These are phyloP conservation scores for Diaporthe citrichinensis DNA, from an alignment of 2,329 filamentous ascomycete genomes.

Conservation along the genomic window DNA sequence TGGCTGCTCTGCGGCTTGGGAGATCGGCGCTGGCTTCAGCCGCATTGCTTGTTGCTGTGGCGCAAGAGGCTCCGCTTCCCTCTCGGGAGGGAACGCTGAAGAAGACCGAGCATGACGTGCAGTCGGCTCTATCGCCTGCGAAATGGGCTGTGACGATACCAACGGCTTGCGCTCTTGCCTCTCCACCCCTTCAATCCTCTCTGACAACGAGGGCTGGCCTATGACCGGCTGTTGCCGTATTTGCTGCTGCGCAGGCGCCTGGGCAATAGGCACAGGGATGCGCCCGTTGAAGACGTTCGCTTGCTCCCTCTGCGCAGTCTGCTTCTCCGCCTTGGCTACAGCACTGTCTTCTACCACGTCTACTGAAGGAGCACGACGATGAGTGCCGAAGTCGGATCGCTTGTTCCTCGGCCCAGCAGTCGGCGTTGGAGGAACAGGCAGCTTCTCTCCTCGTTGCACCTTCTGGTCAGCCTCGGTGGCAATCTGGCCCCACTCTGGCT, in stretches of 20 bases:
- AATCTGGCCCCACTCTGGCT: conserved; percentile 71
- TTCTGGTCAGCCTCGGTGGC: conserved; percentile 73
- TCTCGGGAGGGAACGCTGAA: conserved; percentile 37
- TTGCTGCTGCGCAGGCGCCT: conserved; percentile 48
- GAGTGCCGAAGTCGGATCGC: conserved; percentile 63
- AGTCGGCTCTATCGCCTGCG: conserved; percentile 34
- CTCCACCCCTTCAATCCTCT: conserved; percentile 36
- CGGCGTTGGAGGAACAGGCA: conserved; percentile 72
- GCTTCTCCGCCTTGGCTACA: conserved; percentile 61
- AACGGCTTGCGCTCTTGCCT: conserved; percentile 38
- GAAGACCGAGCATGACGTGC: conserved; percentile 36
- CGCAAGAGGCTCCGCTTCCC: conserved; percentile 38
- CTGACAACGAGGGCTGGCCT: conserved; percentile 41
- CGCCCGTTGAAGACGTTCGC: conserved; percentile 47
- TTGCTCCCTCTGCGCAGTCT: conserved; percentile 46
- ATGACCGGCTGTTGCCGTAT: conserved; percentile 47
- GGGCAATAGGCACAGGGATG: conserved; percentile 51
- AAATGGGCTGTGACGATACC: conserved; percentile 37
- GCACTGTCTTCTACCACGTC: conserved; percentile 63
- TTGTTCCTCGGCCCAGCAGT: conserved; percentile 65
- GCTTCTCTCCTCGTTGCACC: conserved; percentile 68
- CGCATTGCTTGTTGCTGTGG: conserved; percentile 53
- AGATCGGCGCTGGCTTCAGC: conserved; percentile 54
- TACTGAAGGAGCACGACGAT: conserved; percentile 57
- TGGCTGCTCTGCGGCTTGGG: conserved; percentile 46